Percentiles rank a stretch among this genome's conserved stretches.
Conservation (phyloP, 2,329 filamentous ascomycete species). For the Chrysosporium queenslandicum region DNA sequence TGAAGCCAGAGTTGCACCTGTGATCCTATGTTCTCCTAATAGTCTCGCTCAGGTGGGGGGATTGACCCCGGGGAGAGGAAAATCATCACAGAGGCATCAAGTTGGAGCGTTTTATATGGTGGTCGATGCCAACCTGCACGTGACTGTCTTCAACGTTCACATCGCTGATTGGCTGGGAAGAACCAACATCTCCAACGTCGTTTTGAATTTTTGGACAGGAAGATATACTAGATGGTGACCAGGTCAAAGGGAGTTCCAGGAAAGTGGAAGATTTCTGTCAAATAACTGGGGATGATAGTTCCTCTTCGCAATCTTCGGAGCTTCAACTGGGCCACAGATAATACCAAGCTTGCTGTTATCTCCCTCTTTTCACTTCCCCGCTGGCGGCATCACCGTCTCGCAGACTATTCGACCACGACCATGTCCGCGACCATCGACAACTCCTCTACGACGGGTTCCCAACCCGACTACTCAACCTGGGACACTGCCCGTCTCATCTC, state of each 20-base stretch:
- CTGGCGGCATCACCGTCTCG: neutral
- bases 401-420: conserved; percentile 3
- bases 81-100: neutral
- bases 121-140: neutral
- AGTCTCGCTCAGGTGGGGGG: neutral
- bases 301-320: conserved; percentile 4
- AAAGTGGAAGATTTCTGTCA: neutral
- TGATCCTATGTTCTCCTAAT: neutral
- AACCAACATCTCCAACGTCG: too few species aligned
- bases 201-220: conserved; percentile 5
- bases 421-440: neutral
- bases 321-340: neutral
- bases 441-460: neutral
- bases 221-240: neutral
- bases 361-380: neutral
- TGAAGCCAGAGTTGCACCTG: neutral
- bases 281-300: conserved; percentile 11
- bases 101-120: too few species aligned
- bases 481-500: conserved; percentile 57
- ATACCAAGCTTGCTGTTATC: neutral
- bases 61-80: neutral
- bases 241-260: neutral
- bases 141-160: neutral
- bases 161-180: neutral
- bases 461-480: conserved; percentile 43